Base-by-base conservation (phyloP, 2,329 filamentous ascomycete genomes). In the Seiridium unicorne region DNA sequence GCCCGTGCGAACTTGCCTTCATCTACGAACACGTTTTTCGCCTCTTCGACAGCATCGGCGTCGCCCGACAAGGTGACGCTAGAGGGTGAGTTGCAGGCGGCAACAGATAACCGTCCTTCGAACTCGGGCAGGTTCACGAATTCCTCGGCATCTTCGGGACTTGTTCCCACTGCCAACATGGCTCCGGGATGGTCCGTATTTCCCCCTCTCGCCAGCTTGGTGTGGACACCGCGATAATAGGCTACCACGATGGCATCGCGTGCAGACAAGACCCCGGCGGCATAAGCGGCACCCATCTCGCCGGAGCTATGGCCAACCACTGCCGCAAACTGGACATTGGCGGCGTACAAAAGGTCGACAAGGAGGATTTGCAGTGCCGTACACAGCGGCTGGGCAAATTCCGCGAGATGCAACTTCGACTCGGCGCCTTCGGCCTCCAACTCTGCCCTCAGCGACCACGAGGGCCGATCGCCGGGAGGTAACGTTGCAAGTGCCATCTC, bases 301-400 rank as follows among this genome's bases (percentile, higher is more conserved):
- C 76, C 76, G 34, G 68, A 72, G 0, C 73, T 76, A 60, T 78
- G 76, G 1, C 76, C 76, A 0, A 73, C 66, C 0, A 76, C 71
- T 5, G 63, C 61, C 18, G 63, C 44, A 0, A 73, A 72, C 1
- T 49, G 55, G 3, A 78, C 61, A 1, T 66, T 64, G 51, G 70
- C 75, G 2, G 60, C 60, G 10, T 62, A 53, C 26, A 75, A 63
- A 0, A 77, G 63, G 8, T 78, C 70, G 1, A 78, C 69, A 0
- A 81, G 63, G 2, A 66, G 78, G 1, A 82, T 61, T 60, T 82
- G 79, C 0, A 82, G 18, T 0, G 77, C 76, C 0, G 78, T 80
- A 38, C 73, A 80, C 0, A 77, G 48, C 0, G 79, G 73, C 58
- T 81, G 79, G 9, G 69, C 70, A 10, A 71, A 55, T 10, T 68